Conservation (phyloP, 2,329 filamentous ascomycete species). For the Calcarisporium arbuscula region DNA sequence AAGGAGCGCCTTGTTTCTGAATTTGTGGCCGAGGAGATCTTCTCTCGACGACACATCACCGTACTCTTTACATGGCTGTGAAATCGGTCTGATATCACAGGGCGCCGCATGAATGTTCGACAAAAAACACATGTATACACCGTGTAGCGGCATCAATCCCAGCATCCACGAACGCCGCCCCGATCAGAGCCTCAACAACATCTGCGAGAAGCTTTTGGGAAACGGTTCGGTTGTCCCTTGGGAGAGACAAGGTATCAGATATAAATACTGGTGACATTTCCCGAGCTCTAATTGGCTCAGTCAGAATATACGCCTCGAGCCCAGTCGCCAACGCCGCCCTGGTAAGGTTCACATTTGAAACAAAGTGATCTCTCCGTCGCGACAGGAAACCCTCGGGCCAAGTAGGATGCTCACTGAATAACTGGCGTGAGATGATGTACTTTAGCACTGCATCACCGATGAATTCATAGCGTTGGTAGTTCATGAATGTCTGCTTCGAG, state of each 20-base stretch:
- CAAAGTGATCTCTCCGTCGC: constrained; percentile 73
- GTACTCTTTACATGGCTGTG: too few species aligned
- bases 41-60: too few species aligned
- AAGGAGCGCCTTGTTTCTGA: constrained; percentile 68
- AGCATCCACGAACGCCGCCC: constrained; percentile 74
- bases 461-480: constrained; percentile 92
- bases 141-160: too few species aligned
- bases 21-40: constrained; percentile 51
- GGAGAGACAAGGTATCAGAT: too few species aligned
- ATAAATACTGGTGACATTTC: too few species aligned
- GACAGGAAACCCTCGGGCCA: constrained; percentile 81
- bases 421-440: constrained; percentile 74
- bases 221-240: constrained; percentile 68
- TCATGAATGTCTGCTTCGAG: constrained; percentile 70
- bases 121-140: too few species aligned
- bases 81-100: too few species aligned
- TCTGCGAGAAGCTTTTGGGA: constrained; percentile 89
- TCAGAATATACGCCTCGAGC: constrained; percentile 71
- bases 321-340: constrained; percentile 61
- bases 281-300: constrained; percentile 58
- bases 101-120: too few species aligned
- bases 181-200: constrained; percentile 90
- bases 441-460: constrained; percentile 92
- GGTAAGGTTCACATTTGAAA: constrained; percentile 82
- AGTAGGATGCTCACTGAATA: constrained; percentile 77